Evolutionary conservation across 139 green algal species (phyloP), one percentile per base, ranked within the genome.

Genomic region (Nannochloris sp.): DNA sequence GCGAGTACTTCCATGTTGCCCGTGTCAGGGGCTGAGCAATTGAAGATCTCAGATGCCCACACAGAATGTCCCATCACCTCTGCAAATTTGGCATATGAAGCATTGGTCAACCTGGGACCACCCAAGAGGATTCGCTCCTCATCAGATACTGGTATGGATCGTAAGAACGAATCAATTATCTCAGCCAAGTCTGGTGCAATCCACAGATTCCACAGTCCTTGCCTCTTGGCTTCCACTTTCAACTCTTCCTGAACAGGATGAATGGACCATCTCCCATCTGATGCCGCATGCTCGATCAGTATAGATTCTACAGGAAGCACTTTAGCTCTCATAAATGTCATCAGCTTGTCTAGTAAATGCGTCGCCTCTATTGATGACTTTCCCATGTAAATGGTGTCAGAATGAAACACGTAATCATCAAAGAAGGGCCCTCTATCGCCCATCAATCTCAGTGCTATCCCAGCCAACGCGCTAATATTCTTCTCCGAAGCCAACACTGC

Each of bases 161-260:
- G 68, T 44, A 79, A 23, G 53, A 60, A 53, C 5, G 16, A 21
- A 53, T 7, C 46, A 53, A 53, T 24, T 19, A 21, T 53, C n/a
- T 24, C 48, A 1, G 62, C 70, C 78, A 81, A 75, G 67, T 85
- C 76, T 58, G 68, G 68, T 4, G 92, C 80, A 34, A 99, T 68
- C 88, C 89, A 99, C 44, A 99, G 74, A 78, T 99, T 99, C 94
- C 94, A 99, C 44, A 99, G 83, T 0, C 90, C 90, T 21, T 67
- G 64, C 18, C 21, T 36, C 49, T 78, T 78, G 5, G 86, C 88
- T 72, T 77, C 71, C 0, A 18, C 61, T 79, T 97, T 97, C 27
- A 97, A 74, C 58, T 85, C 44, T 74, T 97, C 89, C 68, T 87
- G 81, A 7, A 80, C 59, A 0, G 88, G 88, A 49, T 88, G 83